Evolutionary conservation across 2,329 filamentous ascomycete genomes (phyloP).

Genomic region (Fusarium xylarioides): DNA sequence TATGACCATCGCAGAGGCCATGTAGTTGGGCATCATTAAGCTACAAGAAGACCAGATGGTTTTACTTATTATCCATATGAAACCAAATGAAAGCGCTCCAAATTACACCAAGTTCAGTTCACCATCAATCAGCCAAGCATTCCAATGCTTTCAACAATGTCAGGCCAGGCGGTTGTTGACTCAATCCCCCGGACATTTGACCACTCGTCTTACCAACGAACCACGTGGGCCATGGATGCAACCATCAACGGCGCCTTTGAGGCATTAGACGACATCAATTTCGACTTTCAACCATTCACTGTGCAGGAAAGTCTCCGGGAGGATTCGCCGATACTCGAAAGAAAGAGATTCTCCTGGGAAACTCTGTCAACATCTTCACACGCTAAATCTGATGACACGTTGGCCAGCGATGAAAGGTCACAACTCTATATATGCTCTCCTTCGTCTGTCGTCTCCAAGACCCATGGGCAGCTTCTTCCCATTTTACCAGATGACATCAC

Average conservation of each 20-base stretch:
- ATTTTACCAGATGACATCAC: not conserved
- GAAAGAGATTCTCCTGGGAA: not conserved
- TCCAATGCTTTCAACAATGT: not conserved
- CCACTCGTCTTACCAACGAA: not conserved
- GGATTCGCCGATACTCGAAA: not conserved
- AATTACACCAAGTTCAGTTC: fast-evolving
- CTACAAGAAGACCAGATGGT: fast-evolving
- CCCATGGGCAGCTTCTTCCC: fast-evolving
- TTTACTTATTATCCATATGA: not conserved
- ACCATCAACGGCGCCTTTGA: not conserved
- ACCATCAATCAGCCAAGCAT: fast-evolving
- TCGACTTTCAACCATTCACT: not conserved
- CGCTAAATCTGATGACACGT: not conserved
- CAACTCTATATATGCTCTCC: not conserved
- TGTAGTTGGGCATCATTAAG: not conserved
- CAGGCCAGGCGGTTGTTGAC: not conserved
- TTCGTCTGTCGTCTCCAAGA: fast-evolving
- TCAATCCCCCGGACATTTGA: not conserved
- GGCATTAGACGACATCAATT: not conserved
- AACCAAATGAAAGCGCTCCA: not conserved
- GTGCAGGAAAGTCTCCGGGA: not conserved
- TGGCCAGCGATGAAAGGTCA: not conserved
- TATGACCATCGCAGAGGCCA: not conserved
- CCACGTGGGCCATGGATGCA: not conserved
- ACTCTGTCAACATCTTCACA: not conserved